Evolutionary conservation across 2,329 filamentous ascomycete genomes (phyloP).

Genomic region (Cadophora luteo-olivacea): DNA sequence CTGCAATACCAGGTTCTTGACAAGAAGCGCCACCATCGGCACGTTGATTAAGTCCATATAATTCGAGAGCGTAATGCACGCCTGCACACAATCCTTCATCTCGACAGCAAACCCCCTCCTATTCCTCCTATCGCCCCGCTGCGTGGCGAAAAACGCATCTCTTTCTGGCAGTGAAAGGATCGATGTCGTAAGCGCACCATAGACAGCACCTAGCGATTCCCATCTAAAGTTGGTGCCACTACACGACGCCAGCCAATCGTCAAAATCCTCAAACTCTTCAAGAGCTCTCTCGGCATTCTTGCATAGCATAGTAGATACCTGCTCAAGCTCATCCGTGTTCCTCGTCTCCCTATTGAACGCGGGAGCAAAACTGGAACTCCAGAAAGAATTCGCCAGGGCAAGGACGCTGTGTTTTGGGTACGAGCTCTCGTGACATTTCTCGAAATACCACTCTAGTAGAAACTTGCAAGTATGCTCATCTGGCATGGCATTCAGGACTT

Average conservation of each 20-base stretch:
- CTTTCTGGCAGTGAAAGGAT: conserved; percentile 34
- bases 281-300: conserved; percentile 41
- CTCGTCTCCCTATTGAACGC: conserved; percentile 33
- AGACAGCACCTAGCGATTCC: conserved; percentile 43
- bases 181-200: conserved; percentile 33
- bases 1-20: conserved; percentile 47
- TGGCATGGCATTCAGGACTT: conserved; percentile 38
- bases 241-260: conserved; percentile 41
- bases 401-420: conserved; percentile 32
- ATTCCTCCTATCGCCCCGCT: conserved; percentile 37
- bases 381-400: conserved; percentile 34
- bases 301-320: conserved; percentile 37
- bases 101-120: conserved; percentile 39
- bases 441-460: conserved; percentile 37
- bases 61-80: conserved; percentile 47
- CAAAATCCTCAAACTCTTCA: conserved; percentile 40
- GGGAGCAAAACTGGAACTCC: conserved; percentile 32
- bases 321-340: conserved; percentile 35
- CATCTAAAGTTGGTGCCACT: conserved; percentile 42
- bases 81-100: conserved; percentile 44
- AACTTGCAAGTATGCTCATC: conserved; percentile 40
- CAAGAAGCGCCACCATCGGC: conserved; percentile 48
- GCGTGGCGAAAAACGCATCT: conserved; percentile 39
- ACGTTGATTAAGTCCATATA: conserved; percentile 48
- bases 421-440: conserved; percentile 30